Evolutionary conservation across 2,329 filamentous ascomycete genomes (phyloP).

Genomic region (Exserohilum turcica): DNA sequence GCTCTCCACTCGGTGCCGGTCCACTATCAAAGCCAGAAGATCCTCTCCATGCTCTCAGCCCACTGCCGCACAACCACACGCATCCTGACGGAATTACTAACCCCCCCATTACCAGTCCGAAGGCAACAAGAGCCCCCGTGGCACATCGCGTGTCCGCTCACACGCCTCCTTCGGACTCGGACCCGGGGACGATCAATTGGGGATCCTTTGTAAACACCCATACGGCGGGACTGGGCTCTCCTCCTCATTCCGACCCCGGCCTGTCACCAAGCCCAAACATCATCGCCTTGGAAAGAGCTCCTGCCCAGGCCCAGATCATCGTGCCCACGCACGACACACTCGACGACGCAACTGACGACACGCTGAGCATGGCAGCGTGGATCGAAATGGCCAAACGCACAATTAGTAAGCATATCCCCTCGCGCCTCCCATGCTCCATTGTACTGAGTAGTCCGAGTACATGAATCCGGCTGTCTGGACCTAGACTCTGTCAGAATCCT

Average conservation of each 20-base stretch:
- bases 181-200: slow-evolving; percentile 51
- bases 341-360: slow-evolving; percentile 27
- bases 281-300: slow-evolving; percentile 25
- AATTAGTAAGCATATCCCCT: slow-evolving; percentile 37
- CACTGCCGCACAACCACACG: slow-evolving; percentile 27
- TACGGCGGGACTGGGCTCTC: slow-evolving; percentile 47
- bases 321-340: slow-evolving; percentile 32
- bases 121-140: slow-evolving; percentile 30
- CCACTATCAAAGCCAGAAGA: slow-evolving; percentile 49
- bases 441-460: slow-evolving; percentile 32
- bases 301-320: slow-evolving; percentile 33
- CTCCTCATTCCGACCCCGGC: slow-evolving; percentile 47
- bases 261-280: slow-evolving; percentile 35
- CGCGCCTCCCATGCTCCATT: background rate
- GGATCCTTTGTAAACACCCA: slow-evolving; percentile 44
- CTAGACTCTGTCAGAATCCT: slow-evolving; percentile 59
- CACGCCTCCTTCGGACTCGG: slow-evolving; percentile 55
- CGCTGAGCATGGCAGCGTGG: slow-evolving; percentile 39
- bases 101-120: slow-evolving; percentile 22
- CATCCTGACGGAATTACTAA: slow-evolving; percentile 27
- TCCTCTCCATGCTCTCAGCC: slow-evolving; percentile 48
- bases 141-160: slow-evolving; percentile 49
- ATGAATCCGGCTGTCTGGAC: slow-evolving; percentile 39
- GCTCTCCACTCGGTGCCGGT: slow-evolving; percentile 43
- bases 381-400: slow-evolving; percentile 36